Percentiles rank a stretch among this genome's conserved stretches.
phyloP scores from a whole-genome alignment of 352 stramenopile genomes.

The Phytophthora europaea region DNA sequence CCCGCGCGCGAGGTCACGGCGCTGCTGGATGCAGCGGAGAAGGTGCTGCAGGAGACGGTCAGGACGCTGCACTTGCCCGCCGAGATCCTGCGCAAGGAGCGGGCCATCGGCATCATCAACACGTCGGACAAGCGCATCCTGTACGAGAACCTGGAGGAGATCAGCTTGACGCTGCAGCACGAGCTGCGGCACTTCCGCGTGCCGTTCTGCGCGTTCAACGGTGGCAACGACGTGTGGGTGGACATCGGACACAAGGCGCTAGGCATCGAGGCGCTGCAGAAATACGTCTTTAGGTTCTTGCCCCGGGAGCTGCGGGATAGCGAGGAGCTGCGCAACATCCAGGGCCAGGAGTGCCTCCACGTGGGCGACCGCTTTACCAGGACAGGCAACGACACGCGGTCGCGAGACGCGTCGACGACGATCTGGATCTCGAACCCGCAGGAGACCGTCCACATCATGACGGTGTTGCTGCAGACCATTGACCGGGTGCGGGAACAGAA shows the following conservation, averaged over 20 bases:
- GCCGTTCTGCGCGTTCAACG: slow-evolving; percentile 97
- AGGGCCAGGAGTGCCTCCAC: slow-evolving; percentile 93
- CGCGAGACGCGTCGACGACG: slow-evolving; percentile 91
- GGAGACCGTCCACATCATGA: slow-evolving; percentile 97
- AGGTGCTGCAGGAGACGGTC: slow-evolving; percentile 78
- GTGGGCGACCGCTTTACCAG: slow-evolving; percentile 95
- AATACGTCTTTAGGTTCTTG: slow-evolving; percentile 81
- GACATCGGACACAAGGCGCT: slow-evolving; percentile 98
- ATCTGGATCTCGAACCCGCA: slow-evolving; percentile 96
- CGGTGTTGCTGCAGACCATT: slow-evolving; percentile 88
- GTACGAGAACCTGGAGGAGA: slow-evolving; percentile 96
- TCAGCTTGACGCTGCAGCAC: slow-evolving; percentile 93
- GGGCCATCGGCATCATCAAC: slow-evolving; percentile 94
- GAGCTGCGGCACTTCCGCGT: slow-evolving; percentile 81
- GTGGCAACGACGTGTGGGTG: slow-evolving; percentile 96
- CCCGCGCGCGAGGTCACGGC: slow-evolving; percentile 74
- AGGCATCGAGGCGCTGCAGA: slow-evolving; percentile 93
- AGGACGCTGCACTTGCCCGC: slow-evolving; percentile 87
- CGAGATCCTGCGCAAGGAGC: slow-evolving; percentile 93
- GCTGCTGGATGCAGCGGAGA: slow-evolving; percentile 89
- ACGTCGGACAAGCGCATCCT: slow-evolving; percentile 79
- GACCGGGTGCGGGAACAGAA: slow-evolving; percentile 53
- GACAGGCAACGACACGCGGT: slow-evolving; percentile 95
- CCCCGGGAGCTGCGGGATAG: slow-evolving; percentile 79
- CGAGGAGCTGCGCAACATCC: slow-evolving; percentile 70